phyloP scores from a whole-genome alignment of 1,284 basidiomycete genomes.

The Bondarzewia mesenterica region DNA sequence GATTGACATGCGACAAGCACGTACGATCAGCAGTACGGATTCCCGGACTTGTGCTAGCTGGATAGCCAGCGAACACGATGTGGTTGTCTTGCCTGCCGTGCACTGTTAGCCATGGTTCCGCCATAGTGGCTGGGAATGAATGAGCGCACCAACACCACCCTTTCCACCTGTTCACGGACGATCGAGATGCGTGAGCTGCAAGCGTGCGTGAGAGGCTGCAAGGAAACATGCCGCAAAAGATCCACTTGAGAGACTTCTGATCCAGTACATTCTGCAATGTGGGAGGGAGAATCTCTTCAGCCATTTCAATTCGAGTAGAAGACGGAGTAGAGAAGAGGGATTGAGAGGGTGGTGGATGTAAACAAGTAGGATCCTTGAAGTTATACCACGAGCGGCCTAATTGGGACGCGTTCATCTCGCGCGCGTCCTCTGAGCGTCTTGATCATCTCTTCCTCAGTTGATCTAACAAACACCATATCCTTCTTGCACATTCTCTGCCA shows the following conservation, averaged over 20 bases:
- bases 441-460: background rate
- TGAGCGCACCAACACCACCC: constrained; percentile 80
- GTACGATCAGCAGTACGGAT: constrained; percentile 88
- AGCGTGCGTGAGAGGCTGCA: constrained; percentile 7
- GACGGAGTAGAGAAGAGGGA: too few relatives aligned
- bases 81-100: constrained; percentile 83
- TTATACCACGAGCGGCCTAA: background rate
- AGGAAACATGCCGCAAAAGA: constrained; percentile 77
- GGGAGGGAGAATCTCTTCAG: constrained; percentile 54
- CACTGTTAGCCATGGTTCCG: constrained; percentile 2
- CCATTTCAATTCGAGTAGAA: too few relatives aligned
- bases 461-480: background rate
- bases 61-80: constrained; percentile 92
- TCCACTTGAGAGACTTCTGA: constrained; percentile 88
- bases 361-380: background rate
- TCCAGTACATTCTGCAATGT: constrained; percentile 88
- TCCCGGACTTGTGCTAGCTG: constrained; percentile 83
- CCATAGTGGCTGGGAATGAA: background rate
- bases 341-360: background rate
- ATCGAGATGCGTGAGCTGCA: constrained; percentile 2
- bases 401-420: background rate
- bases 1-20: constrained; percentile 25
- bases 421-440: background rate
- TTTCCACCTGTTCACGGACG: constrained; percentile 74
- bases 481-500: background rate